phyloP scores from a whole-genome alignment of 805 yeast species.

The Candida ficus region DNA sequence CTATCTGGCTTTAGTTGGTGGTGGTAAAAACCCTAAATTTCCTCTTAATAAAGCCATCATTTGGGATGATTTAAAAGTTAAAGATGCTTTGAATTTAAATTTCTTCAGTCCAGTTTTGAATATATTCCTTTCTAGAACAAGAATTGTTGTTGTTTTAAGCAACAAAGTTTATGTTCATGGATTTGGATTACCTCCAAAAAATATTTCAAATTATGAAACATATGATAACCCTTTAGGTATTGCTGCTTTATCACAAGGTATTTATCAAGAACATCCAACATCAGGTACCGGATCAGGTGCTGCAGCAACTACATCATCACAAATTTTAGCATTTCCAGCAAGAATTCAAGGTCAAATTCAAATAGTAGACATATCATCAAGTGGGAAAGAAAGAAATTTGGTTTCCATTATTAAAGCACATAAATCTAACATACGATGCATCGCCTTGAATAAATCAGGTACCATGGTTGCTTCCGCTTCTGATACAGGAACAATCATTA shows the following conservation, averaged over 20 bases:
- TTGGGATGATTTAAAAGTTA: slow-evolving; percentile 87
- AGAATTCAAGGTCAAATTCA: slow-evolving; percentile 73
- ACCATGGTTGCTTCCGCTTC: slow-evolving; percentile 75
- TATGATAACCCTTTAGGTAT: slow-evolving; percentile 25
- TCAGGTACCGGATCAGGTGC: slow-evolving; percentile 5
- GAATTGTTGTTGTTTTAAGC: slow-evolving; percentile 67
- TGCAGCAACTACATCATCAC: slow-evolving; percentile 19
- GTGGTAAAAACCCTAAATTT: slow-evolving; percentile 75
- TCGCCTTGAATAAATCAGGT: slow-evolving; percentile 61
- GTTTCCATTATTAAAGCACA: slow-evolving; percentile 77
- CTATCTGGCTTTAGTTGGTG: slow-evolving; percentile 86
- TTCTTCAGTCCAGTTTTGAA: slow-evolving; percentile 72
- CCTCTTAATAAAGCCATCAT: slow-evolving; percentile 76
- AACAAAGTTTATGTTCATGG: slow-evolving; percentile 71
- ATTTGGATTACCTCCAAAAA: slow-evolving; percentile 73
- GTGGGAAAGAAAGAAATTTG: slow-evolving; percentile 56
- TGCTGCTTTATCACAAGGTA: slow-evolving; percentile 23
- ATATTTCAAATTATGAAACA: slow-evolving; percentile 33
- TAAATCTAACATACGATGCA: slow-evolving; percentile 54
- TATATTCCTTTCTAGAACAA: slow-evolving; percentile 67
- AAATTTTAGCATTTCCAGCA: slow-evolving; percentile 74
- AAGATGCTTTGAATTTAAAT: slow-evolving; percentile 66
- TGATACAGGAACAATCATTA: slow-evolving; percentile 73
- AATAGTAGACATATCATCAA: slow-evolving; percentile 66
- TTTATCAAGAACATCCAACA: slow-evolving; percentile 17